Evolutionary conservation across 768 basidiomycete species (phyloP), one percentile per base, ranked within the genome.

Genomic region (Cytidiella melzeri): DNA sequence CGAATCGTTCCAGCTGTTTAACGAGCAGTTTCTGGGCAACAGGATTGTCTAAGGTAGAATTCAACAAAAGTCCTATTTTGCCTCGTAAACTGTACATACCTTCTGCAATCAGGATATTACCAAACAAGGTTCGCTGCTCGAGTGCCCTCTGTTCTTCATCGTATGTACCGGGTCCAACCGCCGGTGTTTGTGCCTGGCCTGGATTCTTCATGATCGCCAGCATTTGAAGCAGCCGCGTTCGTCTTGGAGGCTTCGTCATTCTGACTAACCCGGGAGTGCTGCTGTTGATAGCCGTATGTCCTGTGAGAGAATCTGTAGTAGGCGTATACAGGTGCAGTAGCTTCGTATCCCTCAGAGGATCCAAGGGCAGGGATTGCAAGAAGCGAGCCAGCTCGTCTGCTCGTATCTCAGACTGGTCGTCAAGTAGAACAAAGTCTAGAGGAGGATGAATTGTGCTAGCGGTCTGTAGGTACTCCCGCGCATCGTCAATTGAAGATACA

Each of bases 251-350:
- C 61, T 86, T 87, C 7, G 82, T 84, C 73, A 86, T 80, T 53
- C 81, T 79, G 21, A 80, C 69, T 5, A 86, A 74, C 11, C 80
- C 79, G 0, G 79, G 71, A 25, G 71, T 73, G 41, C 68, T 72
- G 52, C 65, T 79, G 39, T 69, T 74, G 24, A 81, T 77, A 15
- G 79, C 68, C 1, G 73, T 67, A 38, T 75, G 73, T 15, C 79
- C 76, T 5, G 76, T 70, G 34, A 74, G 69, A 26, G 62, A 55
- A 53, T 76, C 80, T 19, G 80, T 79, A 1, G 81, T 83, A 1
- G 84, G 85, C 1, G 84, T 86, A 60, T 84, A 85, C 18, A 88
- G 67, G 53, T 87, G 84, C 12, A 88, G 72, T 47, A 86, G 67
- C 65, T 82, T 83, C 3, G 83, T 81, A 10, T 81, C 76, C 21